Conservation (phyloP, 345 rosid genomes). For the Bruguiera sexangula region DNA sequence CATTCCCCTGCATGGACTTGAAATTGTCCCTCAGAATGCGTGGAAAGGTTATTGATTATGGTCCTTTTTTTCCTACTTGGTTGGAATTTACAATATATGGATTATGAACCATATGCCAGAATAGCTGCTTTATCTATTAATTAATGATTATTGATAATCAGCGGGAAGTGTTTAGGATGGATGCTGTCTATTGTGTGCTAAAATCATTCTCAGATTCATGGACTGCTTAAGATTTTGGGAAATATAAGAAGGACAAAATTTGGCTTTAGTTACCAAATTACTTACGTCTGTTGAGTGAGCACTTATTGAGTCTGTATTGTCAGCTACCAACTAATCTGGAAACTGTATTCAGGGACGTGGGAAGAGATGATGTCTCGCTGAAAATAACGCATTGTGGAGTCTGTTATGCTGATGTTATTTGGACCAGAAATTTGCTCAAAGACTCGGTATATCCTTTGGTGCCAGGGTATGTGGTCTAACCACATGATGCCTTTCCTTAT, state of each 20-base stretch:
- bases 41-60: too few relatives aligned
- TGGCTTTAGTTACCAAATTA: background rate
- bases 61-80: too few relatives aligned
- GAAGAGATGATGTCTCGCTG: slow-evolving; percentile 63
- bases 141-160: too few relatives aligned
- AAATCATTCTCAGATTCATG: too few relatives aligned
- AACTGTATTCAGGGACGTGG: slow-evolving; percentile 44
- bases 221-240: too few relatives aligned
- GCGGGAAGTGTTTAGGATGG: too few relatives aligned
- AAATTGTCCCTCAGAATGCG: too few relatives aligned
- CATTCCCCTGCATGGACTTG: background rate
- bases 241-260: too few relatives aligned
- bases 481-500: background rate
- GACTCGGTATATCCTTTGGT: slow-evolving; percentile 77
- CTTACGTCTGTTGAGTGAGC: background rate
- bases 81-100: too few relatives aligned
- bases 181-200: too few relatives aligned
- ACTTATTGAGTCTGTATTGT: background rate
- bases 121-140: too few relatives aligned
- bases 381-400: slow-evolving; percentile 85
- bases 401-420: slow-evolving; percentile 78
- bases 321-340: background rate
- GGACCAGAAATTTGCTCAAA: slow-evolving; percentile 62
- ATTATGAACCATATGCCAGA: too few relatives aligned
- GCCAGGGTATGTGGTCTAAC: slow-evolving; percentile 62